These are phyloP conservation scores for Candida nanaspora DNA, from an alignment of 805 yeast genomes.

Conservation along the genomic window DNA sequence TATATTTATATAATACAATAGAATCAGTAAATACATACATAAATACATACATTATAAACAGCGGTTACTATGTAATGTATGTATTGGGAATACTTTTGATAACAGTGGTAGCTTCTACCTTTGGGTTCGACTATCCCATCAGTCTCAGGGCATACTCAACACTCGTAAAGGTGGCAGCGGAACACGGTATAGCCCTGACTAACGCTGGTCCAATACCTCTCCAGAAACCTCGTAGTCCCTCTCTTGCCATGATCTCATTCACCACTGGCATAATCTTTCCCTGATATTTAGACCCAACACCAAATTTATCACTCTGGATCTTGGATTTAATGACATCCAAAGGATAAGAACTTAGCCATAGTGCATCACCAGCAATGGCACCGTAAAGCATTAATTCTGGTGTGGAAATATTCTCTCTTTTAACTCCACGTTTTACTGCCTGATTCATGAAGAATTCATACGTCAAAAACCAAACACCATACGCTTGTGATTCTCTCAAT, in stretches of 20 bases:
- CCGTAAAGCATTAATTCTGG: conserved; percentile 51
- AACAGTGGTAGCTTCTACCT: no score
- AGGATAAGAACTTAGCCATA: conserved; percentile 54
- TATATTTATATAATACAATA: no score
- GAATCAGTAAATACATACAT: no score
- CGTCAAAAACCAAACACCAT: conserved; percentile 68
- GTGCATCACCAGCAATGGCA: conserved; percentile 60
- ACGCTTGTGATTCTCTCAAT: conserved; percentile 60
- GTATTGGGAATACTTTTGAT: no score
- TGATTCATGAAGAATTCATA: conserved; percentile 48
- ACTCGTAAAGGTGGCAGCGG: conserved; percentile 73
- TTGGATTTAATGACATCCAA: conserved; percentile 45
- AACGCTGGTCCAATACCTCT: conserved; percentile 55
- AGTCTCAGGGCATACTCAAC: conserved; percentile 61
- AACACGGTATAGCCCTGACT: conserved; percentile 54
- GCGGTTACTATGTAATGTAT: no score
- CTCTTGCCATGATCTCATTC: conserved; percentile 29
- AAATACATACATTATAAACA: no score
- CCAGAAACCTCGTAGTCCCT: conserved; percentile 52
- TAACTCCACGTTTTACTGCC: conserved; percentile 28
- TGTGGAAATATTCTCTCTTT: conserved; percentile 44
- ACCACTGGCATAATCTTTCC: conserved; percentile 32
- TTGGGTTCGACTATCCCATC: conserved; percentile 34
- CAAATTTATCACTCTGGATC: conserved; percentile 48
- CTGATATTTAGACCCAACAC: conserved; percentile 32